phyloP scores from a whole-genome alignment of 2,329 filamentous ascomycete genomes.

The Sporothrix globosa region DNA sequence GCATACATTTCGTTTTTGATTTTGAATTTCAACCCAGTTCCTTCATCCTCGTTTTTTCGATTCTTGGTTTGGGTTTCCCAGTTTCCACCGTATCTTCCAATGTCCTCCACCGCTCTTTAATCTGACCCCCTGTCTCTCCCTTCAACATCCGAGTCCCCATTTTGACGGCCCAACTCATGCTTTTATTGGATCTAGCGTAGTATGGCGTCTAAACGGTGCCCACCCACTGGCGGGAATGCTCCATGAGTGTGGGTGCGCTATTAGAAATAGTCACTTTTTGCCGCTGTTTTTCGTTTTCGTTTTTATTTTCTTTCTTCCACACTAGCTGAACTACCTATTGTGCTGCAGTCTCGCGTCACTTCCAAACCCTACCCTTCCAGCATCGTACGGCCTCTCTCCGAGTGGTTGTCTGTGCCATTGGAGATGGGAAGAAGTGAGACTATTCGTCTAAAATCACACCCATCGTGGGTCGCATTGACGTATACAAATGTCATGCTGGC shows the following conservation, averaged over 20 bases:
- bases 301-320: neutral
- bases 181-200: constrained; percentile 22
- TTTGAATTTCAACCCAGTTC: neutral
- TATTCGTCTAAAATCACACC: too few relatives aligned
- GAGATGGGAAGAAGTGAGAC: neutral
- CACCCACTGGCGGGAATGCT: constrained; percentile 22
- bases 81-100: neutral
- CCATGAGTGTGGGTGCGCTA: constrained; percentile 2
- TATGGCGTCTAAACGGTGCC: constrained; percentile 14
- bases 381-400: neutral
- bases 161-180: constrained; percentile 15
- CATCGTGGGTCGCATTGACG: neutral
- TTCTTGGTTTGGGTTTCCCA: neutral
- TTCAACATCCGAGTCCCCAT: constrained; percentile 7
- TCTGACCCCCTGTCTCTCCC: neutral
- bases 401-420: constrained; percentile 10
- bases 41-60: neutral
- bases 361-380: constrained; percentile 9
- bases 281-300: neutral
- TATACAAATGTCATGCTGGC: neutral
- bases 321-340: too few relatives aligned
- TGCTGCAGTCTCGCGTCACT: neutral
- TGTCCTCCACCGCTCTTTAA: constrained; percentile 3
- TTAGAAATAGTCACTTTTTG: too few relatives aligned
- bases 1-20: too few relatives aligned